Conservation (phyloP, 1,284 basidiomycete genomes). For the Microbotryum scabiosae region DNA sequence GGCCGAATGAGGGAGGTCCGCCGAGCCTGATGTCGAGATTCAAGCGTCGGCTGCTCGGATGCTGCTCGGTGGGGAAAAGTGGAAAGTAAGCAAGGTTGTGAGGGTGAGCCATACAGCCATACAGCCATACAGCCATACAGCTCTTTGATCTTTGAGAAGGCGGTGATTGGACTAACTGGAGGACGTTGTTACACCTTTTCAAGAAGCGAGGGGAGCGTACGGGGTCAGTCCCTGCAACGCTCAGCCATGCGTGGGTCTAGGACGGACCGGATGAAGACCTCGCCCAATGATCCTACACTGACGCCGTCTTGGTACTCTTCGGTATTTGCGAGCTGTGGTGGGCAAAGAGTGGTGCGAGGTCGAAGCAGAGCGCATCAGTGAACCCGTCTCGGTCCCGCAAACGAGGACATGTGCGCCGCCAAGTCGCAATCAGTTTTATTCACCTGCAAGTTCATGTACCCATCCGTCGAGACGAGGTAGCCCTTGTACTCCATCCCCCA, state of each 20-base stretch:
- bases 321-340: constrained; percentile 78
- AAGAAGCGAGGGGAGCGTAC: not conserved
- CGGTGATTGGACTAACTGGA: constrained; percentile 17
- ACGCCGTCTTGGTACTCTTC: constrained; percentile 97
- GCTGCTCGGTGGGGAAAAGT: not conserved
- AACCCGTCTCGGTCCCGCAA: not conserved
- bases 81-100: not conserved
- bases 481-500: constrained; percentile 99
- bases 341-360: not conserved
- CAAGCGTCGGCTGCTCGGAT: constrained; percentile 21
- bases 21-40: not conserved
- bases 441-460: constrained; percentile 99
- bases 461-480: constrained; percentile 95
- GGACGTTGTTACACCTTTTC: constrained; percentile 30
- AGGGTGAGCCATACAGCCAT: too few species aligned
- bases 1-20: too few species aligned
- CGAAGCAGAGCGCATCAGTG: not conserved
- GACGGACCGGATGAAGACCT: constrained; percentile 89
- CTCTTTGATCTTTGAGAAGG: too few species aligned
- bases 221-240: not conserved
- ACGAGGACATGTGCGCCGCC: too few species aligned
- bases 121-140: too few species aligned
- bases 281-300: constrained; percentile 90
- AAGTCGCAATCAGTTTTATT: not conserved
- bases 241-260: too few species aligned